Evolutionary conservation across 495 filamentous ascomycete genomes (phyloP).

Genomic region (Podospora australis): DNA sequence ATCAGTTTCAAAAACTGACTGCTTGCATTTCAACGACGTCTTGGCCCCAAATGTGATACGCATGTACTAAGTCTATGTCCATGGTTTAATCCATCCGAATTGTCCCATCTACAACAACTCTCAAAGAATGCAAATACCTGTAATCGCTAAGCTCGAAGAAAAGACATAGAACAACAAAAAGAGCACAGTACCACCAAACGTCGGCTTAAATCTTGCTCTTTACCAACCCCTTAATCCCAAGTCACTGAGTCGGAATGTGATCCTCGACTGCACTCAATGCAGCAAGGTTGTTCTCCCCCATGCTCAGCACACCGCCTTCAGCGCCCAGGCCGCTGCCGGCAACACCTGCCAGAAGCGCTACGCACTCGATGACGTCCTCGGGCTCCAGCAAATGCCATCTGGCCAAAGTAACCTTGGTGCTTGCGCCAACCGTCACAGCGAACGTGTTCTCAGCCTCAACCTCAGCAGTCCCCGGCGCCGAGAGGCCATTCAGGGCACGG

Average conservation of each 20-base stretch:
- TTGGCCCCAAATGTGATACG: no score
- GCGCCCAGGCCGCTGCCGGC: conserved; percentile 38
- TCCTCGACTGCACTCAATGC: conserved; percentile 40
- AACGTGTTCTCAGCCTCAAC: conserved; percentile 58
- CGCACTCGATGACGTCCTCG: conserved; percentile 72
- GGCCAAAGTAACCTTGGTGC: conserved; percentile 78
- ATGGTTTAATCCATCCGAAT: no score
- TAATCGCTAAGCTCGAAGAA: no score
- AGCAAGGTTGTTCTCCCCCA: conserved; percentile 42
- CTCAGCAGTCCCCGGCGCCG: conserved; percentile 38
- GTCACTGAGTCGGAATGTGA: conserved; percentile 30
- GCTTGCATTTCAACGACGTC: no score
- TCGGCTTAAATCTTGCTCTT: conserved; percentile 10
- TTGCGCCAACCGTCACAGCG: conserved; percentile 80
- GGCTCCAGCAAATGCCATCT: conserved; percentile 84
- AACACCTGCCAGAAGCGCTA: conserved; percentile 59
- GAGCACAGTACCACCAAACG: no score
- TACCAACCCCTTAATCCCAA: background rate
- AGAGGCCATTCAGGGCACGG: conserved; percentile 56
- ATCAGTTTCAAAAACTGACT: no score
- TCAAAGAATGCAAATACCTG: no score
- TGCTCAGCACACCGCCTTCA: conserved; percentile 22
- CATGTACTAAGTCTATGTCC: no score
- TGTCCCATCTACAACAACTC: no score
- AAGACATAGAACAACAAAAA: no score